phyloP scores from a whole-genome alignment of 2,329 filamentous ascomycete species.

The Penicillium sp. region DNA sequence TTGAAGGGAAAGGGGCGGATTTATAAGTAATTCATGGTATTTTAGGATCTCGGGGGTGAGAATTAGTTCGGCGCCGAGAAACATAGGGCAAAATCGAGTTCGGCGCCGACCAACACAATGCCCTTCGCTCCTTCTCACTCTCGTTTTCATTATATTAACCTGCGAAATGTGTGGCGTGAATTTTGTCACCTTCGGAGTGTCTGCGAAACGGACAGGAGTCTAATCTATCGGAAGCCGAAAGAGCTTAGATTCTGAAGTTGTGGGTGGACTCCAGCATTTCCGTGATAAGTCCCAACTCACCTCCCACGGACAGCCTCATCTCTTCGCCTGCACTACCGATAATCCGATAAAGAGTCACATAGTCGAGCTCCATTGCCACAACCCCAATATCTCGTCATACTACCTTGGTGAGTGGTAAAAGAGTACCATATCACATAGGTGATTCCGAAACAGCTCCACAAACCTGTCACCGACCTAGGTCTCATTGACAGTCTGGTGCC shows the following conservation, averaged over 20 bases:
- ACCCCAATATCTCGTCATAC: constrained; percentile 52
- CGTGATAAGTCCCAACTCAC: constrained; percentile 19
- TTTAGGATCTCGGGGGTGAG: not conserved
- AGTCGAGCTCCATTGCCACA: constrained; percentile 37
- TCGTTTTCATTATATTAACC: not conserved
- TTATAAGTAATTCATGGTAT: not conserved
- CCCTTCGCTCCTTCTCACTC: not conserved
- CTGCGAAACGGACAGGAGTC: not conserved
- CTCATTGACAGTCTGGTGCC: not conserved
- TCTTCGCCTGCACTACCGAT: constrained; percentile 22
- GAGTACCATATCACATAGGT: not conserved
- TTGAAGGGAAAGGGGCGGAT: not conserved
- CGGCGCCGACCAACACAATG: not conserved
- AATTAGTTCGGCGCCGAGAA: not conserved
- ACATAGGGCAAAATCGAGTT: not conserved
- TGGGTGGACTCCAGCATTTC: not conserved
- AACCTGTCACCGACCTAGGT: not conserved
- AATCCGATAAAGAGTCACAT: constrained; percentile 28
- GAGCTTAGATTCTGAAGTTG: not conserved
- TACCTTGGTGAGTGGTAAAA: constrained; percentile 62
- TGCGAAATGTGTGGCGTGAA: too few species aligned
- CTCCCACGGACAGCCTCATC: constrained; percentile 20
- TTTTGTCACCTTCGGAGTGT: too few species aligned
- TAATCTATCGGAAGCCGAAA: not conserved
- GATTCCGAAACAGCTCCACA: not conserved